Evolutionary conservation across 768 basidiomycete genomes (phyloP).

Genomic region (Russula sp.): DNA sequence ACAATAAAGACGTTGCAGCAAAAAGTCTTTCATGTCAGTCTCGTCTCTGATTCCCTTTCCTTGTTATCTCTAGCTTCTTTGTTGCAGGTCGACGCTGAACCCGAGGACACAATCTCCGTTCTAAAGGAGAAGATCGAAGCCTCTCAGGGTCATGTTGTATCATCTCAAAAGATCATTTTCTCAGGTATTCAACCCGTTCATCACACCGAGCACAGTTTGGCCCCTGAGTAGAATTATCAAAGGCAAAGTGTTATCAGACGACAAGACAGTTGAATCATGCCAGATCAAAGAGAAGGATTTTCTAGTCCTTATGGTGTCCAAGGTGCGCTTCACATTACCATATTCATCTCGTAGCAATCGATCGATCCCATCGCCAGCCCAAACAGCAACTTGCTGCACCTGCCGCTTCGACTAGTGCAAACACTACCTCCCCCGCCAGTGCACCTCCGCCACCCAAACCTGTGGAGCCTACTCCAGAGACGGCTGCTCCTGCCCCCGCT

Average conservation of each 20-base stretch:
- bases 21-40: slow-evolving; percentile 71
- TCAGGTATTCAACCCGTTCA: slow-evolving; percentile 52
- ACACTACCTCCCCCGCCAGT: slow-evolving; percentile 27
- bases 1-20: slow-evolving; percentile 94
- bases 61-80: neutral
- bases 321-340: slow-evolving; percentile 44
- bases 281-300: slow-evolving; percentile 99
- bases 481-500: slow-evolving; percentile 28
- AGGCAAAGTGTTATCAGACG: slow-evolving; percentile 91
- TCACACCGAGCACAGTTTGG: slow-evolving; percentile 5
- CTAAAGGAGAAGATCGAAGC: slow-evolving; percentile 82
- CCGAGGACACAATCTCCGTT: slow-evolving; percentile 60
- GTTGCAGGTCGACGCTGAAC: slow-evolving; percentile 68
- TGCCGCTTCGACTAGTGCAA: slow-evolving; percentile 26
- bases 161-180: slow-evolving; percentile 89
- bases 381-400: slow-evolving; percentile 38
- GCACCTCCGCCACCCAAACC: slow-evolving; percentile 27
- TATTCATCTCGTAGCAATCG: neutral
- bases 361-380: slow-evolving; percentile 35
- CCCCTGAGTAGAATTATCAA: slow-evolving; percentile 18
- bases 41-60: no score
- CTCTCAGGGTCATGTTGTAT: slow-evolving; percentile 64
- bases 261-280: slow-evolving; percentile 80
- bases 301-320: slow-evolving; percentile 97
- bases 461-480: slow-evolving; percentile 26